Base-by-base conservation (phyloP, 805 yeast species). In the Candida chauliodis region DNA sequence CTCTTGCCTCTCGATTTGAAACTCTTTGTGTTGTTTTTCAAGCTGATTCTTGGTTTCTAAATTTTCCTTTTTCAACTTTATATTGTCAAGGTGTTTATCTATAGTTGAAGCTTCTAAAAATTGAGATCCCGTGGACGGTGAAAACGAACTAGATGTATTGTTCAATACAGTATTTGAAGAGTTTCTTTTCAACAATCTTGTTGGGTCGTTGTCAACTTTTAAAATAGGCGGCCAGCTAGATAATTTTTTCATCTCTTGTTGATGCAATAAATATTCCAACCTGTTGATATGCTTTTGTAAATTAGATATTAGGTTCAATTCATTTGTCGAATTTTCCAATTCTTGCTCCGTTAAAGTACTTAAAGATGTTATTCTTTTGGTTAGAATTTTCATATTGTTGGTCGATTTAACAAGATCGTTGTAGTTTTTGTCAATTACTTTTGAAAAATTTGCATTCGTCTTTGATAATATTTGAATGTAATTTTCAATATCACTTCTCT, bases 231-330 rank as follows among this genome's bases (percentile, higher is more conserved):
- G 76, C 73, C 60, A 70, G 49, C 43, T 73, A 22, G 69, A 69
- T 26, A 78, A 64, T 36, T 78, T 75, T 32, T 73, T 72, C 51
- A 73, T 78, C 46, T 77, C 86, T 38, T 79, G 83, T 45, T 84
- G 87, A 53, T 88, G 93, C 11, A 89, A 61, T 26, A 88, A 59
- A 38, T 77, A 81, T 49, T 89, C 96, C 37, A 91, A 69, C 48
- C 84, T 84, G 44, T 76, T 78, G 28, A 91, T 85, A 37, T 95
- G 66, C 8, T 76, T 59, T 54, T 82, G 82, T 46, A 88, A 81
- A 0, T 85, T 86, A 45, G 71, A 71, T 8, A 83, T 62, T 9
- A 73, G 51, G 30, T 55, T 62, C 30, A 64, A 46, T 6, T 51
- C 49, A 28, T 45, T 44, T 8, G 55, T 43, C 1, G 63, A 52